Evolutionary conservation across 495 filamentous ascomycete genomes (phyloP).

Genomic region (Parachaetomium inaequale): DNA sequence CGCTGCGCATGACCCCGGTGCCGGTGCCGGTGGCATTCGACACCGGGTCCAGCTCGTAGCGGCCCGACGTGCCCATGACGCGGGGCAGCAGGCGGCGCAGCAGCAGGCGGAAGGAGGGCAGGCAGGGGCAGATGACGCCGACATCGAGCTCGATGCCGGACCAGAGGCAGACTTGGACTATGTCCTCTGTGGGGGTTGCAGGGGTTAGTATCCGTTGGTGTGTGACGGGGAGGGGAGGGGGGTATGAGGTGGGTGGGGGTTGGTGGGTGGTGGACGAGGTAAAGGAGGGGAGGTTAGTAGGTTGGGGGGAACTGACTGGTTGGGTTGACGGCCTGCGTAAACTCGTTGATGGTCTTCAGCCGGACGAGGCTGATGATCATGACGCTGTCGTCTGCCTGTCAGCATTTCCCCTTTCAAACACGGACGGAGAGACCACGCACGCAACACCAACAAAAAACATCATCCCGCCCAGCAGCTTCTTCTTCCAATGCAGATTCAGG

Average conservation of each 20-base stretch:
- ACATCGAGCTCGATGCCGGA: conserved; percentile 32
- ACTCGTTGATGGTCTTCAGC: conserved; percentile 31
- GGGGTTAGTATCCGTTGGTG: not conserved
- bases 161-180: conserved; percentile 30
- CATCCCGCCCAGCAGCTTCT: conserved; percentile 32
- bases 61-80: conserved; percentile 15
- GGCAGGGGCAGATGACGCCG: conserved; percentile 34
- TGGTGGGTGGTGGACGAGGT: not conserved
- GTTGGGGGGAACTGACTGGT: conserved; percentile 25
- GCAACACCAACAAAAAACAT: conserved; percentile 41
- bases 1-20: not conserved
- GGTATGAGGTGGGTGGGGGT: not conserved
- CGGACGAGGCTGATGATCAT: conserved; percentile 32
- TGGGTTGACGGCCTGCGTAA: conserved; percentile 26
- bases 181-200: conserved; percentile 23
- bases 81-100: conserved; percentile 24
- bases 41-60: conserved; percentile 20
- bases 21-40: not conserved
- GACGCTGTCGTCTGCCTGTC: conserved; percentile 19
- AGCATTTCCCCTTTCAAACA: not conserved
- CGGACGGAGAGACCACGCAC: conserved; percentile 22
- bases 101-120: conserved; percentile 30
- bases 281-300: not conserved
- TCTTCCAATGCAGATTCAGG: conserved; percentile 36
- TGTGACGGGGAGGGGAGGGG: not conserved